A percentile compares a stretch with the other conserved stretches of the same genome.
These are phyloP conservation scores for Fistulinella cinereoalba DNA, from an alignment of 1,284 basidiomycete species.

Conservation along the genomic window DNA sequence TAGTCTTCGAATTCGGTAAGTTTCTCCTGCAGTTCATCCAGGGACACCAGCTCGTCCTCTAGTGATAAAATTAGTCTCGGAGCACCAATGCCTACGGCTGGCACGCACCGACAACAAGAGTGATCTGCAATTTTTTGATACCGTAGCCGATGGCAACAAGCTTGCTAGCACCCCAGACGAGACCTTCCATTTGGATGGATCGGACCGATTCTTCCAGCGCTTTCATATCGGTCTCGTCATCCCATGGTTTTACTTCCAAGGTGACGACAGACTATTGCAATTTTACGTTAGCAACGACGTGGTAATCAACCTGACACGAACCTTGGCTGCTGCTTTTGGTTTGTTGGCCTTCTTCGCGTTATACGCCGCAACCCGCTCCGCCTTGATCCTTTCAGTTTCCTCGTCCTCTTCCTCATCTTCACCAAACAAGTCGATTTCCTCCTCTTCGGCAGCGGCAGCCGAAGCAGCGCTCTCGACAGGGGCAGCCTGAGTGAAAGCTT, in stretches of 20 bases:
- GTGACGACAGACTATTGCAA: constrained; percentile 82
- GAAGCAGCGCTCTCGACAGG: constrained; percentile 42
- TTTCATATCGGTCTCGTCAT: constrained; percentile 97
- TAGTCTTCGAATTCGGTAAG: constrained; percentile 89
- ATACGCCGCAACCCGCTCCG: constrained; percentile 93
- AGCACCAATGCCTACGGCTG: not conserved
- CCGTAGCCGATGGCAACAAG: constrained; percentile 94
- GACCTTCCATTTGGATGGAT: constrained; percentile 85
- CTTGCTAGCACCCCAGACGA: constrained; percentile 93
- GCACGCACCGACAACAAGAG: constrained; percentile 83
- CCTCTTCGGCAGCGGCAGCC: constrained; percentile 73
- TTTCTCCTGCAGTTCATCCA: constrained; percentile 93
- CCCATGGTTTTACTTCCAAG: constrained; percentile 98
- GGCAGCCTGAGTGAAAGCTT: constrained; percentile 61
- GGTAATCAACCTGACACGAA: constrained; percentile 36
- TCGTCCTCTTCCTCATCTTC: constrained; percentile 90
- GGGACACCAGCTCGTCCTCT: constrained; percentile 95
- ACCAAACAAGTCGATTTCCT: constrained; percentile 91
- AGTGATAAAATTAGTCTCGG: constrained; percentile 8
- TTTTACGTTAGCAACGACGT: constrained; percentile 11
- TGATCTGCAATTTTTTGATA: constrained; percentile 91
- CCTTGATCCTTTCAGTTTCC: constrained; percentile 94
- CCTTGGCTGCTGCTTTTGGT: constrained; percentile 87
- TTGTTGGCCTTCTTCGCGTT: constrained; percentile 92
- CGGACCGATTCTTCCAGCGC: constrained; percentile 84